Conservation (phyloP, 345 rosid genomes). For the Raphanus raphanistrum region DNA sequence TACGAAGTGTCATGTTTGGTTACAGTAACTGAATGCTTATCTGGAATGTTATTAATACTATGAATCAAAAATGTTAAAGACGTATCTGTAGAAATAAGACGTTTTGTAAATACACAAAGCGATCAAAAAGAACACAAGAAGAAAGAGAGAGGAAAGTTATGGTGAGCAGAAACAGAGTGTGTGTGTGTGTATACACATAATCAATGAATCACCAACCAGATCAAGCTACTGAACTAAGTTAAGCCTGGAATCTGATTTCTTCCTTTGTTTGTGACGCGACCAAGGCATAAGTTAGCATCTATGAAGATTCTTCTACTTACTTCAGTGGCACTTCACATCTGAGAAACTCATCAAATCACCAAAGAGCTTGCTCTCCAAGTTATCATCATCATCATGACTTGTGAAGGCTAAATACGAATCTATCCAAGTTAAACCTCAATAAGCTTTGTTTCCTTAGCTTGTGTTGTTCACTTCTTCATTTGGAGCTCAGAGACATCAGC, state of each 20-base stretch:
- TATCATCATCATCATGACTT: conserved; percentile 15
- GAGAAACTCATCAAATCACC: conserved; percentile 18
- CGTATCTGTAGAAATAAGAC: not conserved
- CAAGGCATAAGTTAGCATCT: conserved; percentile 13
- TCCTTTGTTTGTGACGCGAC: not conserved
- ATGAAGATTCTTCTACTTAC: conserved; percentile 16
- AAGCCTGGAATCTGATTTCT: conserved; percentile 2
- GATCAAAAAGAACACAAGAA: not conserved
- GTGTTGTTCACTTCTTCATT: not conserved
- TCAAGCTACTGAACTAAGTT: conserved; percentile 17
- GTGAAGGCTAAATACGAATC: not conserved
- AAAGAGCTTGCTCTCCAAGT: conserved; percentile 18
- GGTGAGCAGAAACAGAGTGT: no score
- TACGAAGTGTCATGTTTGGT: conserved; percentile 1
- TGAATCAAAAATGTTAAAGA: conserved; percentile 19
- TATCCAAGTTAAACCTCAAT: not conserved
- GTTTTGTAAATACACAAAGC: conserved; percentile 17
- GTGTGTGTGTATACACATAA: not conserved
- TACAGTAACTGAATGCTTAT: not conserved
- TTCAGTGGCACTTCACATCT: not conserved
- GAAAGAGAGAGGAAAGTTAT: not conserved
- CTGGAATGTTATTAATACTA: not conserved
- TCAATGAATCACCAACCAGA: conserved; percentile 32
- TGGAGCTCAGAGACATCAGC: not conserved
- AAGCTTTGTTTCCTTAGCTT: not conserved